phyloP scores from a whole-genome alignment of 768 basidiomycete species.

The Lactifluus echinatus region DNA sequence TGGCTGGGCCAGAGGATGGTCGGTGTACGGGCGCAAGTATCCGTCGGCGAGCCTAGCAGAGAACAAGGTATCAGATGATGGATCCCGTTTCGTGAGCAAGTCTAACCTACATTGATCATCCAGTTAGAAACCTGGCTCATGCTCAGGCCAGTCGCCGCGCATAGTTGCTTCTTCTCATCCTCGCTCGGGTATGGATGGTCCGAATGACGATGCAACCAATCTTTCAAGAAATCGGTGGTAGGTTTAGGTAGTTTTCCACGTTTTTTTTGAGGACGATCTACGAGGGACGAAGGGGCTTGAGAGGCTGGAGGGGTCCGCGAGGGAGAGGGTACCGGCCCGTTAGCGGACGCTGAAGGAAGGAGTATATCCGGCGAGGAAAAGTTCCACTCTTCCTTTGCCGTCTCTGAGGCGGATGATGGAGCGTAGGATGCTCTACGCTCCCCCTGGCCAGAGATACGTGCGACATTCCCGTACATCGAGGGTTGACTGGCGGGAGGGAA shows the following conservation, averaged over 20 bases:
- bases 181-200: slow-evolving; percentile 87
- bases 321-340: slow-evolving; percentile 36
- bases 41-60: slow-evolving; percentile 60
- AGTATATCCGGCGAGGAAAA: slow-evolving; percentile 56
- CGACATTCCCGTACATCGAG: slow-evolving; percentile 51
- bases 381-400: slow-evolving; percentile 63
- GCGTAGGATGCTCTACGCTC: slow-evolving; percentile 45
- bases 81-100: slow-evolving; percentile 4
- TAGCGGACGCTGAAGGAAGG: slow-evolving; percentile 32
- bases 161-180: slow-evolving; percentile 85
- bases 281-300: slow-evolving; percentile 45
- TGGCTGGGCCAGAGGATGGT: slow-evolving; percentile 67
- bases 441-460: slow-evolving; percentile 64
- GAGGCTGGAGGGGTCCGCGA: slow-evolving; percentile 36
- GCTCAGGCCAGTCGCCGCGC: slow-evolving; percentile 75
- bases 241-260: slow-evolving; percentile 86
- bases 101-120: slow-evolving; percentile 79
- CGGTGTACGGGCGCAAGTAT: slow-evolving; percentile 78
- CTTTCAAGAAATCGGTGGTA: slow-evolving; percentile 82
- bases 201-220: slow-evolving; percentile 81
- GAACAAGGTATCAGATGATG: slow-evolving; percentile 16
- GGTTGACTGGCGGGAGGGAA: slow-evolving; percentile 20
- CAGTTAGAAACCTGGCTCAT: slow-evolving; percentile 89
- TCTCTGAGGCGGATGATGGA: slow-evolving; percentile 28
- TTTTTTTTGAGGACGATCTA: slow-evolving; percentile 72